These are phyloP conservation scores for Proliferodiscus dingleyae DNA, from an alignment of 2,329 filamentous ascomycete species.

Conservation along the genomic window DNA sequence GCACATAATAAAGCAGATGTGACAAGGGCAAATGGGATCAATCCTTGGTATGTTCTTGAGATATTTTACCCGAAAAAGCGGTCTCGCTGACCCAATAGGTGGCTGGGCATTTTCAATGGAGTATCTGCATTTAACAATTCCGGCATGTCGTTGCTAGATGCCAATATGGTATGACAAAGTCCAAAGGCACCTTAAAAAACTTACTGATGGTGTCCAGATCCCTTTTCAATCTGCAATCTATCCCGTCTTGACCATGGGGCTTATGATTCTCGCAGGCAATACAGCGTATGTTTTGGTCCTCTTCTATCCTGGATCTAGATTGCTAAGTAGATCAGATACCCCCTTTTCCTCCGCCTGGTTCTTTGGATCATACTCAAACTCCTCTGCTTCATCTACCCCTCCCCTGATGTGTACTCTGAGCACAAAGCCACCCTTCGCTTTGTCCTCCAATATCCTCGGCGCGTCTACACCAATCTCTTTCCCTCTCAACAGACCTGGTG, in stretches of 20 bases:
- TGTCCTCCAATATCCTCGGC: constrained; percentile 50
- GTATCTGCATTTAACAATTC: constrained; percentile 67
- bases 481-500: constrained; percentile 61
- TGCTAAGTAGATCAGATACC: constrained; percentile 38
- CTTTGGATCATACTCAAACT: constrained; percentile 49
- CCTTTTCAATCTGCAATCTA: constrained; percentile 38
- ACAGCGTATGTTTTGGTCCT: constrained; percentile 44
- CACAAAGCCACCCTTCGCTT: constrained; percentile 49
- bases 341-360: constrained; percentile 55
- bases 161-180: constrained; percentile 48
- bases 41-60: constrained; percentile 45
- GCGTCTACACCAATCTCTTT: constrained; percentile 61
- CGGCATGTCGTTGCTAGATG: constrained; percentile 64
- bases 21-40: constrained; percentile 51
- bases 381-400: constrained; percentile 36
- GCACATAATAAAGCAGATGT: constrained; percentile 44
- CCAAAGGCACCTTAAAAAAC: constrained; percentile 16
- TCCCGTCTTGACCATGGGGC: constrained; percentile 43
- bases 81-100: constrained; percentile 31
- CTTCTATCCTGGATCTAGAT: background rate
- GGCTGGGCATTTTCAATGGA: constrained; percentile 63
- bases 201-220: constrained; percentile 23
- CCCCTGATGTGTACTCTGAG: constrained; percentile 32
- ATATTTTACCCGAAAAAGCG: background rate
- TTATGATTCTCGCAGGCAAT: constrained; percentile 59